Base-by-base conservation (phyloP, 164 flowering plant species). In the Liquidambar formosana region DNA sequence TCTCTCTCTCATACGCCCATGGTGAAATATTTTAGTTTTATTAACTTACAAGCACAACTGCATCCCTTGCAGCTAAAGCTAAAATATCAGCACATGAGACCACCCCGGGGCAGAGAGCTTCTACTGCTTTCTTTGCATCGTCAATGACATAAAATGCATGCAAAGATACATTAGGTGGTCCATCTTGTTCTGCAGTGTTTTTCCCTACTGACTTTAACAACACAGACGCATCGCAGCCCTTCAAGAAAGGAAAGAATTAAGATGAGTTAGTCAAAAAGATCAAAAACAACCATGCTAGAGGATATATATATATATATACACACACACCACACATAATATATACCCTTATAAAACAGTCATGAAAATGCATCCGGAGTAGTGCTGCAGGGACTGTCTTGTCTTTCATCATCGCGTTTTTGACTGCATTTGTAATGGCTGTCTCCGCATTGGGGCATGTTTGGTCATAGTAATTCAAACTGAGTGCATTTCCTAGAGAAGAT, bases 191-290 rank as follows among this genome's bases (percentile, higher is more conserved):
- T 60, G 88, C 87, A 19, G 64, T 71, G 73, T 80, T 81, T 43
- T 59, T 75, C 10, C 80, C 82, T 33, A 53, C 75, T 3, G 83
- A 80, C 25, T 80, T 70, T 54, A 86, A 49, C 77, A 86, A 57
- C 76, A 86, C 78, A 1, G 88, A 86, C 27, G 71, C 90, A 80
- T 86, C 88, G 67, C 90, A 86, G 1, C 88, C 90, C 90, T 84
- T 38, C 49, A 18, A 44, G 15, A 67, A 27, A 16, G 19, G 21
- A 65, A 48, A 33, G 19, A 14, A 49, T 25, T 3, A 23, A 46
- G 8, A 11, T 8, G 3, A n/a, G 10, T 10, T 25, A 22, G n/a
- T 19, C 25, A 26, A n/a, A 49, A 10, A 8, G 1, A 49, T 6
- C 16, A 49, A 49, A 16, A 15, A 12, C 53, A 15, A 49, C n/a